Base-by-base conservation (phyloP, 805 yeast species). In the Candida bentonensis region DNA sequence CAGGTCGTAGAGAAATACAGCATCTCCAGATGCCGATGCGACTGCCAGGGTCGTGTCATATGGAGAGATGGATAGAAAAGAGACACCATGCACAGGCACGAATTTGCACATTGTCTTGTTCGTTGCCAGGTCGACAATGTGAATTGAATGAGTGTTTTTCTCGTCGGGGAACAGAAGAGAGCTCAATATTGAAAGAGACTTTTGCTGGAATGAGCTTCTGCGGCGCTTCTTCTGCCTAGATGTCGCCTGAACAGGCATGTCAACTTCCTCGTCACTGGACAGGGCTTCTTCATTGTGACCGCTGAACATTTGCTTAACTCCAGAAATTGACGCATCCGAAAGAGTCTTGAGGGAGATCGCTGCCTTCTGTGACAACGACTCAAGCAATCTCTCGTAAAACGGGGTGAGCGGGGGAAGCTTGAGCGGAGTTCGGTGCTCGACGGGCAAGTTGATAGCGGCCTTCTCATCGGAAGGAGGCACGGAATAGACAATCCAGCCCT, bases 1-100 rank as follows among this genome's bases (percentile, higher is more conserved):
- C 44, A 72, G 65, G 53, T 80, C 87, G 82, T 85, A 80, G 49
- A 77, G 63, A 52, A 67, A 77, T 3, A 80, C 62, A 42, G 66
- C 70, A 55, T 81, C 85, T 2, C 88, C 87, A 43, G 82, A 65
- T 21, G 57, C 52, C 9, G 73, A 70, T 2, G 71, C 69, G 5
- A 79, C 72, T 0, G 78, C 70, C 42, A 80, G 56, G 23, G 72
- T 70, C 33, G 73, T 53, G 53, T 79, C 84, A 55, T 68, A 74
- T 0, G 83, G 82, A 0, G 82, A 78, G 4, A 80, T 53, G 1
- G 81, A 74, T 1, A 81, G 55, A 21, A 67, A 60, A 0, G 85
- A 76, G 23, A 80, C 68, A 0, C 84, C 84, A 20, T 73, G 76
- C 0, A 81, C 76, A 0, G 84, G 76, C 36, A 70, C 67, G 56